A percentile compares a stretch with the other conserved stretches of the same genome.
phyloP scores from a whole-genome alignment of 306 rosid genomes.

The Prosopis cineraria region DNA sequence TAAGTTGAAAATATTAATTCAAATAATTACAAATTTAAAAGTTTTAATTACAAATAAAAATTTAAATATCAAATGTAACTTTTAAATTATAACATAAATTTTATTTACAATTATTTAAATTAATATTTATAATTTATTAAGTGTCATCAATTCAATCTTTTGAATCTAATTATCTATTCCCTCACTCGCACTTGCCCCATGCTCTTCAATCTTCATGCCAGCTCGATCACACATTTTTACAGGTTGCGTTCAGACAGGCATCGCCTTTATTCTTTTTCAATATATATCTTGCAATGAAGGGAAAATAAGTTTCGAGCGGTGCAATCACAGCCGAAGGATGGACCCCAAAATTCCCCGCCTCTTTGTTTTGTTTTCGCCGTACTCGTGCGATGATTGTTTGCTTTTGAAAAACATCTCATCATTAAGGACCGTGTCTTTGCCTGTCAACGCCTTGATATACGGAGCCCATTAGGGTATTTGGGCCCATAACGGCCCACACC shows the following conservation, averaged over 20 bases:
- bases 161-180: no score
- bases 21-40: no score
- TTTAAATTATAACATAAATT: no score
- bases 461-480: constrained; percentile 19
- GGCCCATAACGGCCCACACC: constrained; percentile 14
- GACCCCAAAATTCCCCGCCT: not conserved
- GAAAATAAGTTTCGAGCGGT: not conserved
- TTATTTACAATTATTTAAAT: no score
- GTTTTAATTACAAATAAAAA: no score
- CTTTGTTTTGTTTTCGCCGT: not conserved
- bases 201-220: constrained; percentile 32
- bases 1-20: no score
- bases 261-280: not conserved
- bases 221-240: constrained; percentile 38
- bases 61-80: no score
- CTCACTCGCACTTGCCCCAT: not conserved
- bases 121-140: no score
- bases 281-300: not conserved
- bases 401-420: constrained; percentile 8
- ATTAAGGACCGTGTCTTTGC: not conserved
- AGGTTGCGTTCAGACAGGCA: constrained; percentile 11
- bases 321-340: constrained; percentile 26
- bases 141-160: no score
- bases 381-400: not conserved
- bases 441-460: constrained; percentile 32